These are phyloP conservation scores for Rhodotorula kratochvilovae DNA, from an alignment of 768 basidiomycete genomes.

Conservation along the genomic window DNA sequence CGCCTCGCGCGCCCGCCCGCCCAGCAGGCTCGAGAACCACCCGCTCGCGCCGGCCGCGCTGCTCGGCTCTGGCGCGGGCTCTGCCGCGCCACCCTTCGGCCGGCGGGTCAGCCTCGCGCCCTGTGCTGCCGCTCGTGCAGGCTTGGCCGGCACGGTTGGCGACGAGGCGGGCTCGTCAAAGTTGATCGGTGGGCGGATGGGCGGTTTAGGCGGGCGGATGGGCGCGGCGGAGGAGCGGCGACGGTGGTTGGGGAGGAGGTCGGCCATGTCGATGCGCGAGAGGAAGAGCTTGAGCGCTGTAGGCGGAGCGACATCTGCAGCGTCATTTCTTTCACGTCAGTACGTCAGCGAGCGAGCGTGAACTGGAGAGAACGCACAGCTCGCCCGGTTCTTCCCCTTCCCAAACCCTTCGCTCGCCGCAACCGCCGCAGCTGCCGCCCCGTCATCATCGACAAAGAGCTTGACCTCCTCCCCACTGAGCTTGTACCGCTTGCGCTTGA, in stretches of 20 bases:
- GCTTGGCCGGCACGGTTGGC: no score
- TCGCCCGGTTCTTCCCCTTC: background rate
- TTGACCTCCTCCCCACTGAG: slow-evolving; percentile 21
- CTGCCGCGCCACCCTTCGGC: background rate
- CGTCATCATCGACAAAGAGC: slow-evolving; percentile 24
- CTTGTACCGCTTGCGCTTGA: slow-evolving; percentile 26
- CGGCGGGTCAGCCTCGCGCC: background rate
- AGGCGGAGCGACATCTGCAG: background rate
- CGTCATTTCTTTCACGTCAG: no score
- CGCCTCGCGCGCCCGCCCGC: no score
- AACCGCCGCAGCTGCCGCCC: background rate
- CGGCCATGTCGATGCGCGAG: slow-evolving; percentile 23
- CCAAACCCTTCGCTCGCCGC: background rate
- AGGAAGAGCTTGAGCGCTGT: slow-evolving; percentile 14
- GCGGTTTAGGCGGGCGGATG: slow-evolving; percentile 1
- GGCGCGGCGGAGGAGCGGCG: background rate
- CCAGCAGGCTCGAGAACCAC: background rate
- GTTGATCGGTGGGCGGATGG: slow-evolving; percentile 4
- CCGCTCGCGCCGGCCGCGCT: no score
- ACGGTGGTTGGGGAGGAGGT: slow-evolving; percentile 20
- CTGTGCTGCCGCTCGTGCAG: no score
- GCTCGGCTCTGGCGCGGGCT: background rate
- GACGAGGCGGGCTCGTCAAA: background rate
- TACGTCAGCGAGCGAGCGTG: no score
- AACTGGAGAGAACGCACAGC: background rate